Conservation (phyloP, 2,329 filamentous ascomycete genomes). For the Penicillium sp. region DNA sequence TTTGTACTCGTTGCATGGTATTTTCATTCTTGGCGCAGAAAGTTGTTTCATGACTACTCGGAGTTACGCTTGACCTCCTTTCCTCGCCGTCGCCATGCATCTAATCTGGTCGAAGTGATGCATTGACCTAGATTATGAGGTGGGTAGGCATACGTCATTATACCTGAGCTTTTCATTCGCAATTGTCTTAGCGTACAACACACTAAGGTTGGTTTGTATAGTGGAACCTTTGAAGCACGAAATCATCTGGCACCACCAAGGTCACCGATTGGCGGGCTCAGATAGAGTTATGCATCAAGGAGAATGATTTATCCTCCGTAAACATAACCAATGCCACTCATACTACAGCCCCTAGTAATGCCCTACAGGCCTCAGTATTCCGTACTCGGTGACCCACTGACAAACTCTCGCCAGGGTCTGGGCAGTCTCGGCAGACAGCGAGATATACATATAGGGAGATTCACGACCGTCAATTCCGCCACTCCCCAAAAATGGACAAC, state of each 20-base stretch:
- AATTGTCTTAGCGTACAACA: neutral
- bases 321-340: neutral
- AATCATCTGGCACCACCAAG: too few species aligned
- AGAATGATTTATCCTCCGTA: neutral
- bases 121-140: neutral
- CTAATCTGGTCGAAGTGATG: neutral
- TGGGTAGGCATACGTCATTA: neutral
- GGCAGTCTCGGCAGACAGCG: conserved; percentile 15
- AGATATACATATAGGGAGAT: neutral
- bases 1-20: conserved; percentile 9
- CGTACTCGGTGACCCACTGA: neutral
- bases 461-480: conserved; percentile 3
- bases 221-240: too few species aligned
- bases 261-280: too few species aligned
- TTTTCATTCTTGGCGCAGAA: conserved; percentile 8
- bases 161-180: neutral
- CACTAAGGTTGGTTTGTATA: neutral
- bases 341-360: neutral
- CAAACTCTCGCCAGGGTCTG: conserved; percentile 6
- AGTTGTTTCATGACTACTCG: neutral
- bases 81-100: conserved; percentile 4
- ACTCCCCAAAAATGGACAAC: conserved; percentile 1
- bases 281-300: too few species aligned
- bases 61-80: neutral
- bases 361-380: neutral